These are phyloP conservation scores for Venturia pyrina DNA, from an alignment of 2,329 filamentous ascomycete genomes.

Conservation along the genomic window DNA sequence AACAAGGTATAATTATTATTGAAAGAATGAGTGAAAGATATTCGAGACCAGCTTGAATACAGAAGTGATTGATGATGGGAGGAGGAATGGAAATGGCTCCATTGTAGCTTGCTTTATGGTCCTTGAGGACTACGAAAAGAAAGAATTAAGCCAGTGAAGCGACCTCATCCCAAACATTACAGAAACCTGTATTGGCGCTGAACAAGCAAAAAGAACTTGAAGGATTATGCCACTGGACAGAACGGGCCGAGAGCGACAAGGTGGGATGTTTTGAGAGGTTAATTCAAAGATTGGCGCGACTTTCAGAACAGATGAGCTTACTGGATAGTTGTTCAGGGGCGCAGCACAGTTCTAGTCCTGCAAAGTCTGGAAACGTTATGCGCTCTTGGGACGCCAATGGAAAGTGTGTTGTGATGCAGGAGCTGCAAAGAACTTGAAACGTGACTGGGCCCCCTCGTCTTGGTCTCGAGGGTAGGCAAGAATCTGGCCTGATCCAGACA, in stretches of 20 bases:
- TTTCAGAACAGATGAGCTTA: too few relatives aligned
- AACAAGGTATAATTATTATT: not conserved
- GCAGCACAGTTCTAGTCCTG: not conserved
- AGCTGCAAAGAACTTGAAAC: constrained; percentile 3
- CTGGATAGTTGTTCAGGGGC: not conserved
- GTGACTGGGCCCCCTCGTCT: not conserved
- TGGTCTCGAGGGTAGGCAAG: not conserved
- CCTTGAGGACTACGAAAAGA: not conserved
- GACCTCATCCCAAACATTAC: not conserved
- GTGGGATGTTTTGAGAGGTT: not conserved
- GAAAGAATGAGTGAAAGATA: not conserved
- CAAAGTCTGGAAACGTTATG: not conserved
- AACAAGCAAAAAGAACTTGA: not conserved
- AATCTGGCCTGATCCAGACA: not conserved
- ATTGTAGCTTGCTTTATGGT: not conserved
- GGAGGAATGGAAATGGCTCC: not conserved
- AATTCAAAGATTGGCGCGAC: not conserved
- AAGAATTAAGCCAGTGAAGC: not conserved
- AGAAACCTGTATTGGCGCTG: not conserved
- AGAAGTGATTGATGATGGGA: not conserved
- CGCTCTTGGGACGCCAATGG: not conserved
- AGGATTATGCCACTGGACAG: not conserved
- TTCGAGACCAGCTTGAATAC: constrained; percentile 3
- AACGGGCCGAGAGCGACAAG: not conserved
- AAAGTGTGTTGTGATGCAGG: not conserved